phyloP scores from a whole-genome alignment of 2,329 filamentous ascomycete species.

The Gliomastix tumulicola region DNA sequence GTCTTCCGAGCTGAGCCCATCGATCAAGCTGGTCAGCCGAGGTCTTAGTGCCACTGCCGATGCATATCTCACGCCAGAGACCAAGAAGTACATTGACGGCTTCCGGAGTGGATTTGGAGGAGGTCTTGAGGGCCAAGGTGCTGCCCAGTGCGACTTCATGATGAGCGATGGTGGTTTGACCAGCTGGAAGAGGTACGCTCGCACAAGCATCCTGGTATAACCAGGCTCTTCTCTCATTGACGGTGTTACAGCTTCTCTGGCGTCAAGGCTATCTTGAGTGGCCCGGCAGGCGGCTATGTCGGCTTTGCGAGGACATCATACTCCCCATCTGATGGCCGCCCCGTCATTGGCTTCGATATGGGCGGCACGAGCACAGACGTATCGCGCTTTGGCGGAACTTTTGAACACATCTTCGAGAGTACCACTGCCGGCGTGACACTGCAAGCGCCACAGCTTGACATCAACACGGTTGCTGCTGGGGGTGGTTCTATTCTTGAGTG shows the following conservation, averaged over 20 bases:
- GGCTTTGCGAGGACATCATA: slow-evolving; percentile 64
- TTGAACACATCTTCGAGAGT: slow-evolving; percentile 66
- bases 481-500: slow-evolving; percentile 51
- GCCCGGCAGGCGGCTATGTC: slow-evolving; percentile 58
- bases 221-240: too few species aligned
- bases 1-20: slow-evolving; percentile 59
- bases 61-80: slow-evolving; percentile 64
- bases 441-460: slow-evolving; percentile 64
- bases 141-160: slow-evolving; percentile 65
- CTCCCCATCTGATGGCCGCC: slow-evolving; percentile 47
- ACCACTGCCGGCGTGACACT: slow-evolving; percentile 65
- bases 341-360: slow-evolving; percentile 40
- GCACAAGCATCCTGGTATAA: too few species aligned
- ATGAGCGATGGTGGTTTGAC: slow-evolving; percentile 44
- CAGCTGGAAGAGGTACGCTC: too few species aligned
- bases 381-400: slow-evolving; percentile 59
- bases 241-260: slow-evolving; percentile 46
- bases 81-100: slow-evolving; percentile 59
- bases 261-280: slow-evolving; percentile 57
- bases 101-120: slow-evolving; percentile 37
- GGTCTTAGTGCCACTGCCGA: slow-evolving; percentile 64
- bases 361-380: slow-evolving; percentile 69
- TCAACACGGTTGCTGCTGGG: slow-evolving; percentile 57
- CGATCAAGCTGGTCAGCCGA: slow-evolving; percentile 61
- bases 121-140: not conserved